These are phyloP conservation scores for Penicillium sp. DNA, from an alignment of 2,329 filamentous ascomycete genomes.

Conservation along the genomic window DNA sequence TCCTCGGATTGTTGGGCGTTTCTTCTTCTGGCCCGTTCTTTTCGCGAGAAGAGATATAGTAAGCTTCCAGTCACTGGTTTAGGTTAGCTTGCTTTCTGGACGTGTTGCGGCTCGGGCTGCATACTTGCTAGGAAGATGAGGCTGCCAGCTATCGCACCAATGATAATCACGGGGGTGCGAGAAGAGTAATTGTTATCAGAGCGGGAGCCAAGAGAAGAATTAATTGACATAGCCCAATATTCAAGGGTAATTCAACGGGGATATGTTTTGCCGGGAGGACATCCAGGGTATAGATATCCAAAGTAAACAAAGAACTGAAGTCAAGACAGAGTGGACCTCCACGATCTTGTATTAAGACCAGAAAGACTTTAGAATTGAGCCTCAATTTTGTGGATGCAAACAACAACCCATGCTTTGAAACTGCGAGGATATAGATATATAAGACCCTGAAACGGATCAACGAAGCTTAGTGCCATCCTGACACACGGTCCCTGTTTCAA, in stretches of 20 bases:
- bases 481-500: constrained; percentile 24
- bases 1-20: constrained; percentile 14
- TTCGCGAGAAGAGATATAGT: constrained; percentile 24
- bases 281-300: neutral
- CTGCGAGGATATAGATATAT: constrained; percentile 17
- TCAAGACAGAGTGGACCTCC: neutral
- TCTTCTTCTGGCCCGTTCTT: constrained; percentile 26
- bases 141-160: constrained; percentile 7
- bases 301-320: neutral
- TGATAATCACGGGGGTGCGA: constrained; percentile 4
- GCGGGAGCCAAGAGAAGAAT: neutral
- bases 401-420: neutral
- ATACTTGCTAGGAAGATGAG: constrained; percentile 12
- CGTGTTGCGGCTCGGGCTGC: constrained; percentile 9
- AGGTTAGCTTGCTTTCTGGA: constrained; percentile 9
- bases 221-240: constrained; percentile 6
- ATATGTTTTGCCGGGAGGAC: neutral
- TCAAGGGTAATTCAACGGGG: neutral
- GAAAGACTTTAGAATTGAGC: neutral
- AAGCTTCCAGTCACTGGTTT: constrained; percentile 22
- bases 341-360: neutral
- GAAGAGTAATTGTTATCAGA: neutral
- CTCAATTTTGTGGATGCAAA: neutral
- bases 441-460: constrained; percentile 5
- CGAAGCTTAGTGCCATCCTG: constrained; percentile 17